Evolutionary conservation across 345 rosid genomes (phyloP), one percentile per base, ranked within the genome.

Genomic region (Eucalyptus virginea): DNA sequence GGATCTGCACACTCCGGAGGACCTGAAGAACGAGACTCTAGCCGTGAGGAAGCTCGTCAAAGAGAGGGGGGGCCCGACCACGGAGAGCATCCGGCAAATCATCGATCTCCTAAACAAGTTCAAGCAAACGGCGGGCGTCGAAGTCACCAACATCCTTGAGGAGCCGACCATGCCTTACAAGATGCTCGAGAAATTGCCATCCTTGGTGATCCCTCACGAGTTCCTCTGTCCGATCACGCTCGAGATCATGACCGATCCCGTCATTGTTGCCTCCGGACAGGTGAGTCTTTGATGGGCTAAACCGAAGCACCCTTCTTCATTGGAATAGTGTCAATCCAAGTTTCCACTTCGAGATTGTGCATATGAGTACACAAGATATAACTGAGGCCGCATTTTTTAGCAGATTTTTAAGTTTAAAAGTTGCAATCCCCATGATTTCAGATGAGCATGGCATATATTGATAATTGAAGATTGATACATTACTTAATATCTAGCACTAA

Each of bases 161-260:
- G 92, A 92, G 87, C 94, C 94, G 5, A 88, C 89, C 5, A 30
- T 67, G 69, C 92, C 91, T n/a, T 42, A 23, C 87, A 94, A 89
- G 91, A 77, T 44, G 87, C 88, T 93, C 49, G 50, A 87, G 30
- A 96, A 96, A 87, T 88, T 89, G 37, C 92, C 88, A 1, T 95
- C 98, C 86, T 86, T 94, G 34, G 81, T 94, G 44, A 94, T 97
- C 87, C 99, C 99, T 32, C 92, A 94, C 47, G 99, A 96, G 89
- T 97, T 96, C 90, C 93, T 95, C 86, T 95, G 98, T 88, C 98
- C 98, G 12, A 96, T 97, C 88, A 94, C 98, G 2, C 95, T 96
- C 9, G 97, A 96, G 87, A 94, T 97, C 44, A 97, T 97, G 96
- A 91, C 88, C 13, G 97, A 97, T 81, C 99, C 99, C 19, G 98